Evolutionary conservation across 2,329 filamentous ascomycete genomes (phyloP).

Genomic region (Onygenales sp.): DNA sequence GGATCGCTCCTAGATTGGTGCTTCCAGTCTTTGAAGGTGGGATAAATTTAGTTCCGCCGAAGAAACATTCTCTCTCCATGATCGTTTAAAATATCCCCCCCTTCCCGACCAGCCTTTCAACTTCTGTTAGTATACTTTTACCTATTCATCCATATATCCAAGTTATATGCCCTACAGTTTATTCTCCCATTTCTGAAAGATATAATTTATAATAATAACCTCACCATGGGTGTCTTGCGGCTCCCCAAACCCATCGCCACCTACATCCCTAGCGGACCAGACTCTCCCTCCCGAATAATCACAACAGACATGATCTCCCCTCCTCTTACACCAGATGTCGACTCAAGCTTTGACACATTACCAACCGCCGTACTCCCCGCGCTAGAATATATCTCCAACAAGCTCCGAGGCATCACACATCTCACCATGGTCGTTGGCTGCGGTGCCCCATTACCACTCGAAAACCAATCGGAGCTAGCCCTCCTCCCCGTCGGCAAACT

Average conservation of each 20-base stretch:
- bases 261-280: constrained; percentile 20
- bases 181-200: background rate
- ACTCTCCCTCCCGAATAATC: constrained; percentile 12
- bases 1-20: too few relatives aligned
- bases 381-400: constrained; percentile 32
- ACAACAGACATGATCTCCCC: constrained; percentile 33
- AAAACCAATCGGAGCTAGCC: constrained; percentile 28
- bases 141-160: background rate
- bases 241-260: constrained; percentile 26
- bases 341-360: constrained; percentile 27
- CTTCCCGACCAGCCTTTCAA: too few relatives aligned
- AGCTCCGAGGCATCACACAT: constrained; percentile 29
- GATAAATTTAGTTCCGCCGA: too few relatives aligned
- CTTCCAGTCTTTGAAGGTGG: too few relatives aligned
- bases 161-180: background rate
- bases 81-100: too few relatives aligned
- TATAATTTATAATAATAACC: background rate
- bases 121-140: too few relatives aligned
- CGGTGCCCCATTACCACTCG: constrained; percentile 29
- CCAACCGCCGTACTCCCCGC: constrained; percentile 26
- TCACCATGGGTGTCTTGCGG: constrained; percentile 26
- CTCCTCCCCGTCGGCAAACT: constrained; percentile 28
- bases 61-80: too few relatives aligned
- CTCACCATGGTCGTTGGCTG: constrained; percentile 32
- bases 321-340: constrained; percentile 29